Base-by-base conservation (phyloP, 345 rosid genomes). In the Erodium maritimum region DNA sequence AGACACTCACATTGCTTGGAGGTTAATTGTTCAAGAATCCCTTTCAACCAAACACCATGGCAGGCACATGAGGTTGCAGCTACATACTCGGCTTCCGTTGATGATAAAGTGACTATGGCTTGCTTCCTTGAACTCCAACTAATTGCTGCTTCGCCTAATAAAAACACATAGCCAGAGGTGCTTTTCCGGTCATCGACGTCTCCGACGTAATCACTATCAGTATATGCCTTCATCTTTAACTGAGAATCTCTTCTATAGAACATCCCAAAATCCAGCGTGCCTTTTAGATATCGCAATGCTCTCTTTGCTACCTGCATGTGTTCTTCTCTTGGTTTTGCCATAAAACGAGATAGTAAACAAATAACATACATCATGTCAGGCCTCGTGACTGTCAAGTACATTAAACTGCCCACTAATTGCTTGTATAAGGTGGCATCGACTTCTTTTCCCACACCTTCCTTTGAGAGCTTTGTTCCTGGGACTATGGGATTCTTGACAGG, bases 41-140 rank as follows among this genome's bases (percentile, higher is more conserved):
- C n/a, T n/a, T n/a, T n/a, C n/a, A n/a, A n/a, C n/a, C n/a, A n/a
- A n/a, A n/a, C n/a, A 21, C 33, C 59, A 8, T 56, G 59, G 18
- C 33, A 56, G 12, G n/a, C 59, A 56, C 33, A 56, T 14, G 0
- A 14, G 11, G 6, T 4, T 1, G 14, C 59, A 21, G 33, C 59
- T 13, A 56, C 59, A 56, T 19, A 56, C 59, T 21, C 0, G 13
- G 22, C 59, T 23, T 56, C 59, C 12, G 6, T 56, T 1, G 59
- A 21, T 21, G 59, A 56, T 18, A 56, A 21, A 20, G 59, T 56
- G 29, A 56, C 59, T 21, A 21, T 56, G 29, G 33, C 17, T 21
- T 56, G 34, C 59, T 56, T 56, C 2, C 23, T 56, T 56, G 2
- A 56, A 17, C 22, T 7, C 59, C 59, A 56, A 5, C 33, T 7